Evolutionary conservation across 2,329 filamentous ascomycete species (phyloP).

Genomic region (Penicillium decumbens): DNA sequence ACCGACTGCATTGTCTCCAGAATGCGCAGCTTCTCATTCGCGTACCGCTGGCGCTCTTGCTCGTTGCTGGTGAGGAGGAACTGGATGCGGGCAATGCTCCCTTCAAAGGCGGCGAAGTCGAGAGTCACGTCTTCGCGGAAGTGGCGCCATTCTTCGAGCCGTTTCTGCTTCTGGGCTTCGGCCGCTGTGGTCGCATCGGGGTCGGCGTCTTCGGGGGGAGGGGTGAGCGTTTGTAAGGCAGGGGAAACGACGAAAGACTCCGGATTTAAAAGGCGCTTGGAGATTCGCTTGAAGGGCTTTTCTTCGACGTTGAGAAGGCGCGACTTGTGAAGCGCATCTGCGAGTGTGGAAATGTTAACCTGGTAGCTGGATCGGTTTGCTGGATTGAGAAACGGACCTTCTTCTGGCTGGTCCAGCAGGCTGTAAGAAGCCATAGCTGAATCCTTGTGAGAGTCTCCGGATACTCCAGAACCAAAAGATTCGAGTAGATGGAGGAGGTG

Average conservation of each 20-base stretch:
- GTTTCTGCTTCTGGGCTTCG: constrained; percentile 48
- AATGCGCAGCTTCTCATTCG: constrained; percentile 73
- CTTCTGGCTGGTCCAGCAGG: constrained; percentile 66
- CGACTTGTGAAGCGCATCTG: constrained; percentile 77
- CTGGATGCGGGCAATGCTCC: constrained; percentile 79
- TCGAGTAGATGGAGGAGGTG: background rate
- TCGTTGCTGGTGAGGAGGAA: constrained; percentile 79
- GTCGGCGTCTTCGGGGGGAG: constrained; percentile 58
- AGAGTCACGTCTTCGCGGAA: constrained; percentile 79
- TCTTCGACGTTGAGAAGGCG: constrained; percentile 88
- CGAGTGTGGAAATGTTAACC: constrained; percentile 16
- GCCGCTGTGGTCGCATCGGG: constrained; percentile 43
- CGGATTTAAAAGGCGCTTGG: constrained; percentile 69
- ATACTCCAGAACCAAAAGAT: background rate
- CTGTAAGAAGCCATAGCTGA: constrained; percentile 54
- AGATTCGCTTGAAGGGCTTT: constrained; percentile 83
- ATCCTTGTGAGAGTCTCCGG: background rate
- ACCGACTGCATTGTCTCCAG: constrained; percentile 72
- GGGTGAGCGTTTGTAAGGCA: constrained; percentile 58
- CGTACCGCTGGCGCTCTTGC: constrained; percentile 77
- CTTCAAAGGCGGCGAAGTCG: constrained; percentile 85
- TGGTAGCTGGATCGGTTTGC: constrained; percentile 6
- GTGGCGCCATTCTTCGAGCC: constrained; percentile 55
- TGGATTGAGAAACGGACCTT: constrained; percentile 30
- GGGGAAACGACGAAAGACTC: constrained; percentile 58